Percentiles rank a stretch among this genome's conserved stretches.
Conservation (phyloP, 371 early-diverging fungal genomes). For the Coemansia sp. region DNA sequence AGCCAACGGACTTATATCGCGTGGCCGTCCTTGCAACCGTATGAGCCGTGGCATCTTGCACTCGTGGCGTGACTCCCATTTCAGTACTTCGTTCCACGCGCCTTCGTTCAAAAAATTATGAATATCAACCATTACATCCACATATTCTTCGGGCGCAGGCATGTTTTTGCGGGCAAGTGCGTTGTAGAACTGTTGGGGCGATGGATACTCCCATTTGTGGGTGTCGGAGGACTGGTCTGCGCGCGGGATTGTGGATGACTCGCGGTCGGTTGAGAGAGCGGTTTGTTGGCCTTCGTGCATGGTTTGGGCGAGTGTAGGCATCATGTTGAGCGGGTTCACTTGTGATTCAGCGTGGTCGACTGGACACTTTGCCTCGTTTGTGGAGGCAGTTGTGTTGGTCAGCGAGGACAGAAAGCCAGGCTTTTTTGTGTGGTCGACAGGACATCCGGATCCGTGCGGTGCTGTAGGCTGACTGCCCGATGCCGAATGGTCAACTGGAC, state of each 20-base stretch:
- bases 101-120: constrained; percentile 97
- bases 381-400: too few relatives aligned
- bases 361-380: constrained; percentile 34
- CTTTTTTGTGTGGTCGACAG: background rate
- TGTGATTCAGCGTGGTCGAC: constrained; percentile 7
- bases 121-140: constrained; percentile 92
- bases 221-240: constrained; percentile 1
- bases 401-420: background rate
- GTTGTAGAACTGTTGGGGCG: constrained; percentile 94
- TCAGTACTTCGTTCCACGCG: constrained; percentile 88
- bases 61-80: constrained; percentile 72
- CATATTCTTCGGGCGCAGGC: constrained; percentile 86
- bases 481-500: too few relatives aligned
- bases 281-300: constrained; percentile 64
- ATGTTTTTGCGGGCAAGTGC: constrained; percentile 92
- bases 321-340: constrained; percentile 83
- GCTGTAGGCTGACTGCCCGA: too few relatives aligned
- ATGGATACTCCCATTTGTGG: constrained; percentile 89
- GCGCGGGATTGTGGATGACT: constrained; percentile 60
- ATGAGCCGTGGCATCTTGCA: constrained; percentile 57
- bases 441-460: background rate
- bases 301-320: constrained; percentile 70
- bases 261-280: constrained; percentile 70
- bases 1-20: constrained; percentile 85
- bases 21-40: constrained; percentile 85